These are phyloP conservation scores for Trichoderma pleuroti DNA, from an alignment of 2,329 filamentous ascomycete genomes.

Conservation along the genomic window DNA sequence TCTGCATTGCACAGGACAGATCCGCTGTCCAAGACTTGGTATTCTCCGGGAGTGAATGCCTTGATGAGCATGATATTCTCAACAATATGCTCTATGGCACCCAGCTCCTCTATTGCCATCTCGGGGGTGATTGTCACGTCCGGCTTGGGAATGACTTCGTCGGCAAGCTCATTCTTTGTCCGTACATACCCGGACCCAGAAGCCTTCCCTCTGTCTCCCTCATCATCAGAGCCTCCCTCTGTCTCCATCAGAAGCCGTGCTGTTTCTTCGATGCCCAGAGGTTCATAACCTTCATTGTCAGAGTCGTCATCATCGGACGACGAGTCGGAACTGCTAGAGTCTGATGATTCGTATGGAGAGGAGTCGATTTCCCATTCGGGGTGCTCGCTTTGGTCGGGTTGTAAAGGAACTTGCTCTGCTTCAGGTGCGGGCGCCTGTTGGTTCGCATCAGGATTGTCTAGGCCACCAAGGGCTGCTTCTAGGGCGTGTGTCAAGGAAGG, in stretches of 20 bases:
- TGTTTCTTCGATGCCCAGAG: conserved; percentile 77
- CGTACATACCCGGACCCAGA: conserved; percentile 52
- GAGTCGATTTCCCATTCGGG: conserved; percentile 86
- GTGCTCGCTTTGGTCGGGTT: conserved; percentile 41
- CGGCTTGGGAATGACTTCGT: conserved; percentile 67
- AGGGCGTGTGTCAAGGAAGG: conserved; percentile 41
- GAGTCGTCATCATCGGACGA: conserved; percentile 53
- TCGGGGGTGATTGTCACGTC: conserved; percentile 73
- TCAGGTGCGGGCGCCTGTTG: conserved; percentile 7
- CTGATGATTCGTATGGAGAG: conserved; percentile 66
- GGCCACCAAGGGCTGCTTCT: conserved; percentile 42
- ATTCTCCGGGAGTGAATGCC: conserved; percentile 74
- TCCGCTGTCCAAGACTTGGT: conserved; percentile 78
- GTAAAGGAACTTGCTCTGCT: conserved; percentile 25
- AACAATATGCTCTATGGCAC: conserved; percentile 71
- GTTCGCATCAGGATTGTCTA: conserved; percentile 25
- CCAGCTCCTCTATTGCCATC: conserved; percentile 74
- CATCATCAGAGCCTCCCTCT: conserved; percentile 76
- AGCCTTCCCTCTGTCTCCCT: conserved; percentile 51
- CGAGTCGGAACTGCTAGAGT: conserved; percentile 57
- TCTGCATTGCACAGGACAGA: conserved; percentile 79
- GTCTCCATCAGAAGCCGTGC: conserved; percentile 81
- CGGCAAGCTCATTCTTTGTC: conserved; percentile 75
- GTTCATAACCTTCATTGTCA: conserved; percentile 61
- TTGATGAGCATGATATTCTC: conserved; percentile 76